Base-by-base conservation (phyloP, 2,329 filamentous ascomycete species). In the Apiospora koreana region DNA sequence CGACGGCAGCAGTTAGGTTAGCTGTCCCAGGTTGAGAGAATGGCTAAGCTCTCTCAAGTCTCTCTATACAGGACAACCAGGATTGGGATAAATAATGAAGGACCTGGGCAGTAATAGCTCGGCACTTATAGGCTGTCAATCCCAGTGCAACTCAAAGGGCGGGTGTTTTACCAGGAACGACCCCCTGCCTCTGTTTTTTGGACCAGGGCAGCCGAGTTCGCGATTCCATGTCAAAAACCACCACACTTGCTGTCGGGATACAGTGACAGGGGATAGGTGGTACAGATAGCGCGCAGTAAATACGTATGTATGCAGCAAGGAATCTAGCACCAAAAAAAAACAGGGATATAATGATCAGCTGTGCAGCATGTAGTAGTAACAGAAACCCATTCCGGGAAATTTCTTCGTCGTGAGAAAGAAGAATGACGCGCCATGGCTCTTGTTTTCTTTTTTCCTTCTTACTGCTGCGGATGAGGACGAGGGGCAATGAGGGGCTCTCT, bases 301-400 rank as follows among this genome's bases (percentile, higher is more conserved):
- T 35, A 38, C 31, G 31, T 62, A n/a, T 38, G 54, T 62, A 38
- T 62, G 54, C 54, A 38, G 31, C 54, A 62, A 38, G 54, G 54
- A 38, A 38, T 62, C 21, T 62, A 62, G 54, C 31, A 62, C 35
- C 35, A n/a, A 38, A 62, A 21, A 35, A 58, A 62, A 62, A 58
- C 54, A 62, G 54, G 54, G 54, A 38, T 62, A 38, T 18, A 28
- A 58, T 38, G 28, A 62, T 62, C 54, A 62, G 54, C 54, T 38
- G 21, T 62, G 54, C 31, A 62, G 31, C 31, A n/a, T 62, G 54
- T 62, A 62, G 54, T 62, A 62, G 54, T 38, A 62, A 38, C 54
- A 62, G 54, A 62, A 62, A 62, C 31, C 54, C 54, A 62, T 62
- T 62, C 54, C 54, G 54, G 54, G 54, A 62, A 62, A 62, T 62